phyloP scores from a whole-genome alignment of 1,284 basidiomycete genomes.

The Ustilago vetiveriae region DNA sequence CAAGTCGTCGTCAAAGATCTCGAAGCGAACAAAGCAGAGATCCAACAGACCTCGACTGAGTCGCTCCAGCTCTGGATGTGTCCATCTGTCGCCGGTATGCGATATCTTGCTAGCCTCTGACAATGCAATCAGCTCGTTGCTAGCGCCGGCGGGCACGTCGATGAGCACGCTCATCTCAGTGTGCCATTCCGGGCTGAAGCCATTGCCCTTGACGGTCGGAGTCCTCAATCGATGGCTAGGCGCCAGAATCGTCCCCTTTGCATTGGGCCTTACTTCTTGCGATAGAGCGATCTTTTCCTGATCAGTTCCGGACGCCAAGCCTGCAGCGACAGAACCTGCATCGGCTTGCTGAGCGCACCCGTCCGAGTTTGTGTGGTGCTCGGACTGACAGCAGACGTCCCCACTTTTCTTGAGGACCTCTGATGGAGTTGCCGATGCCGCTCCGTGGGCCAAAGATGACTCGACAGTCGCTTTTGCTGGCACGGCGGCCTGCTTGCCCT shows the following conservation, averaged over 20 bases:
- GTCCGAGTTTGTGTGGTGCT: too few relatives aligned
- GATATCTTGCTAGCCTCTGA: conserved; percentile 18
- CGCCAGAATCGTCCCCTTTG: neutral
- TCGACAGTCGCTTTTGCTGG: neutral
- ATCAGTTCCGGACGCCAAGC: too few relatives aligned
- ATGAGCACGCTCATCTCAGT: conserved; percentile 49
- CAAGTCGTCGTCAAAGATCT: conserved; percentile 56
- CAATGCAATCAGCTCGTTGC: conserved; percentile 20
- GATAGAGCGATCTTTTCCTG: too few relatives aligned
- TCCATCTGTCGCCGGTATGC: neutral
- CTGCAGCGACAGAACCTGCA: too few relatives aligned
- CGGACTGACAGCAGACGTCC: neutral
- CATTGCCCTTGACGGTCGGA: conserved; percentile 51
- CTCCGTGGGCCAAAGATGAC: too few relatives aligned
- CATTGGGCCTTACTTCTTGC: neutral
- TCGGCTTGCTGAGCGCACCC: neutral
- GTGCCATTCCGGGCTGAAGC: conserved; percentile 64
- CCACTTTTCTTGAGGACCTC: neutral
- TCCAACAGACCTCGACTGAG: conserved; percentile 60
- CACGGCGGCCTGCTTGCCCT: neutral
- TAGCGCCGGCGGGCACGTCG: conserved; percentile 52
- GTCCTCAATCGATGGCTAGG: conserved; percentile 36
- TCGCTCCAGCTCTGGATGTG: conserved; percentile 18
- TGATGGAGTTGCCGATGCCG: too few relatives aligned
- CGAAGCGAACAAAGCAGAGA: conserved; percentile 62